A percentile compares a stretch with the other conserved stretches of the same genome.
Conservation (phyloP, 768 basidiomycete genomes). For the Fomitopsis serialis region DNA sequence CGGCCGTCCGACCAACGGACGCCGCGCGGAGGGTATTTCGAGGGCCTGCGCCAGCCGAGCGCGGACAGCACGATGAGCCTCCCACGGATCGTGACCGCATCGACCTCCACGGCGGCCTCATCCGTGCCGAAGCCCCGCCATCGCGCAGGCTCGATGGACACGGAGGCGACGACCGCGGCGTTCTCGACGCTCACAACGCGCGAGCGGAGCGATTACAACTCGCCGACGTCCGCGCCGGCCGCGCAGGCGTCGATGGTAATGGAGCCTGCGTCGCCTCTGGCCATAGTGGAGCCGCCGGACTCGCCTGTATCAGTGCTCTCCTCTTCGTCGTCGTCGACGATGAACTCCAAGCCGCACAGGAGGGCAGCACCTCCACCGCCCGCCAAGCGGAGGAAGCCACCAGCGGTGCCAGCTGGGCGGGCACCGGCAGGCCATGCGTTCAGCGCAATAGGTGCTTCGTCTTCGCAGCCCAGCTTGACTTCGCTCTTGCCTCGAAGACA, state of each 20-base stretch:
- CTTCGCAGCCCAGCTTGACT: conserved; percentile 11
- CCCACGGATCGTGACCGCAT: conserved; percentile 16
- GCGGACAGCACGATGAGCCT: conserved; percentile 28
- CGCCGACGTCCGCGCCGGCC: conserved; percentile 7
- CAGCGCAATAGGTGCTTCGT: conserved; percentile 48
- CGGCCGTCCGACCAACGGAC: conserved; percentile 27
- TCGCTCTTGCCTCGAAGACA: not conserved
- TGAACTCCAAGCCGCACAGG: conserved; percentile 10
- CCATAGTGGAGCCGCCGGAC: conserved; percentile 7
- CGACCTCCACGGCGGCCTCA: not conserved
- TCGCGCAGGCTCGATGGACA: conserved; percentile 15
- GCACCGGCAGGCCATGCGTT: conserved; percentile 49
- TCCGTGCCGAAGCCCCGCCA: conserved; percentile 5
- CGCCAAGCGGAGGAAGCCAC: conserved; percentile 63
- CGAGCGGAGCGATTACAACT: not conserved
- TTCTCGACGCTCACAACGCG: conserved; percentile 4
- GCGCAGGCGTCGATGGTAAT: conserved; percentile 5
- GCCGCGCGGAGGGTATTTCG: conserved; percentile 18
- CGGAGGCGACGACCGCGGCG: conserved; percentile 6
- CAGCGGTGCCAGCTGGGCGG: conserved; percentile 51
- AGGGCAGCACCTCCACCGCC: conserved; percentile 63
- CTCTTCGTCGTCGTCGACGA: conserved; percentile 7
- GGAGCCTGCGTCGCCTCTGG: conserved; percentile 17
- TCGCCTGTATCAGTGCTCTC: conserved; percentile 7
- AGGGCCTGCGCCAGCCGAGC: conserved; percentile 17